Evolutionary conservation across 2,329 filamentous ascomycete genomes (phyloP).

Genomic region (Stemphylium vesicarium): DNA sequence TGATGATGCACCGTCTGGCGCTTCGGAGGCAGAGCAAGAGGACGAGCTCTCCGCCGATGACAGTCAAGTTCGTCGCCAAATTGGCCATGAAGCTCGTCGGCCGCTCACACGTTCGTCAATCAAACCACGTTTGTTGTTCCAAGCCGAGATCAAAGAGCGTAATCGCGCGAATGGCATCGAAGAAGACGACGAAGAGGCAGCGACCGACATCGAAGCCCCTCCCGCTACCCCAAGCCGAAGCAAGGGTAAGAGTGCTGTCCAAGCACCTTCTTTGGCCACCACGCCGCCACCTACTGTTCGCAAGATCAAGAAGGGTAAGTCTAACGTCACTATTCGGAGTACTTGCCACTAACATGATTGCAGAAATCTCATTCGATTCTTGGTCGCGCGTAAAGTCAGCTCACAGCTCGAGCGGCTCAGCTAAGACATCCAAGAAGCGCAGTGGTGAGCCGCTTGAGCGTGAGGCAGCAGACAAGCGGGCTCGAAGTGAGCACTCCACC

Average conservation of each 20-base stretch:
- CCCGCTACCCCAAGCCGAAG: conserved; percentile 38
- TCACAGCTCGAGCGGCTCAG: conserved; percentile 42
- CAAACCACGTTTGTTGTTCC: conserved; percentile 76
- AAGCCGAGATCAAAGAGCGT: conserved; percentile 56
- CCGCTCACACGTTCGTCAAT: conserved; percentile 71
- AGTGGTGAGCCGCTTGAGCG: conserved; percentile 39
- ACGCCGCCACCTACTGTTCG: conserved; percentile 65
- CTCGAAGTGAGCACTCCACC: conserved; percentile 39
- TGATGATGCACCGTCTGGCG: conserved; percentile 46
- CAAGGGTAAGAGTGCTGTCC: conserved; percentile 57
- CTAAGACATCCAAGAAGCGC: conserved; percentile 48
- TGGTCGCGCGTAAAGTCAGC: conserved; percentile 70
- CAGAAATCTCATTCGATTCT: conserved; percentile 62
- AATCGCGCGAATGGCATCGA: conserved; percentile 48
- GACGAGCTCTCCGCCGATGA: conserved; percentile 48
- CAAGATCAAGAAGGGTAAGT: conserved; percentile 65
- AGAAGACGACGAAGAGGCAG: conserved; percentile 64
- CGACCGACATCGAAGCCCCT: conserved; percentile 59
- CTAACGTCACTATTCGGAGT: too few species aligned
- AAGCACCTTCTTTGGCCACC: conserved; percentile 51
- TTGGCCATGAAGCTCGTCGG: conserved; percentile 50
- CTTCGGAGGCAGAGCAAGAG: conserved; percentile 40
- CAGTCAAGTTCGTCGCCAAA: conserved; percentile 45
- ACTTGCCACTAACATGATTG: conserved; percentile 1
- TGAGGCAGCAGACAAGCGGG: conserved; percentile 37